These are phyloP conservation scores for Paramecium sexaurelia DNA, from an alignment of 73 alveolate genomes.

Conservation along the genomic window DNA sequence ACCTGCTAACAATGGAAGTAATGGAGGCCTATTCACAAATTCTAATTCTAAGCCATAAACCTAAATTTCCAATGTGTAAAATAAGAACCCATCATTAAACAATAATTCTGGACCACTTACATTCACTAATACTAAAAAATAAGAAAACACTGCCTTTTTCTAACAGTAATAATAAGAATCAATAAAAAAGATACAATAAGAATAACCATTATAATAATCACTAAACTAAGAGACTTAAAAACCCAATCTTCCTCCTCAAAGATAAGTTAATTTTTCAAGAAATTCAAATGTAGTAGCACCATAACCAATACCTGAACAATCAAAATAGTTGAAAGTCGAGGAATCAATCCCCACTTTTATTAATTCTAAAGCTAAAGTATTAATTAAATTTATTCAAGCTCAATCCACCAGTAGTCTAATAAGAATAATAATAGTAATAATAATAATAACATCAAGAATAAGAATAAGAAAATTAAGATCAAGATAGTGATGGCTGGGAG, in stretches of 20 bases:
- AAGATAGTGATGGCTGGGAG: constrained; percentile 1
- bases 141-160: neutral
- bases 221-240: neutral
- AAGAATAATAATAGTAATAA: neutral
- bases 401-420: neutral
- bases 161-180: neutral
- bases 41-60: neutral
- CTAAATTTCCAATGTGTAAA: neutral
- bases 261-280: neutral
- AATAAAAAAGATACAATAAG: neutral
- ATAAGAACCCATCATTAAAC: neutral
- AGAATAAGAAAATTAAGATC: neutral
- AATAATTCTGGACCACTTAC: neutral
- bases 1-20: neutral
- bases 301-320: neutral
- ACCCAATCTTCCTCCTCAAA: neutral
- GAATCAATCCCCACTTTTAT: neutral
- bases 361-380: constrained; percentile 14
- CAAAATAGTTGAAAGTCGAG: neutral
- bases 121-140: neutral
- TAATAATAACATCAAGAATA: neutral
- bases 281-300: neutral
- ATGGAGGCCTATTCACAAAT: neutral
- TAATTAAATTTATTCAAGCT: neutral
- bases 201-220: neutral